Evolutionary conservation across 2,329 filamentous ascomycete species (phyloP), one percentile per base, ranked within the genome.

Genomic region (Colletotrichum graminicola): DNA sequence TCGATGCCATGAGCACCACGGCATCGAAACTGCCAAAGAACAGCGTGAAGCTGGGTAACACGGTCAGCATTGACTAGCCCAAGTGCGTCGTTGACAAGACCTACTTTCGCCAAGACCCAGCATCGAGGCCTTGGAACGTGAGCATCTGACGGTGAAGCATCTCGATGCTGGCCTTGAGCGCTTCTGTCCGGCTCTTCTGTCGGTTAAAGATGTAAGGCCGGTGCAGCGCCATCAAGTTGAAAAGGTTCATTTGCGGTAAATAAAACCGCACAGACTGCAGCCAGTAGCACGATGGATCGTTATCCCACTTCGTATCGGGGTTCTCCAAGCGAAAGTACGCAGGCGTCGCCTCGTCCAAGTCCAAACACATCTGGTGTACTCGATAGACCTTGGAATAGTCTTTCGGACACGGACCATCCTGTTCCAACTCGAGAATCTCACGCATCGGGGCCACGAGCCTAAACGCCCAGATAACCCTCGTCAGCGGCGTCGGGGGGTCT

Each of bases 11-110:
- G 66, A 91, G 82, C 21, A 91, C 87, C 26, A 90, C 86, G 18
- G 89, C 89, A 75, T 91, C 89, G 71, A 91, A 91, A 8, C 88
- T 90, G 63, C 88, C 88, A 63, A 90, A 90, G 76, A 91, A 90
- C 4, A 91, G 81, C 21, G 85, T 82, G 74, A 88, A 88, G 32
- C 82, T 84, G 16, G 26, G 55, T 12, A 26, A 32, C n/a, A 8
- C 21, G 52, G 59, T 57, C 18, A 57, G 39, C 41, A n/a, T 18
- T 14, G 11, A 16, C 14, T 14, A 12, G 21, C 26, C 61, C 66
- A 29, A n/a, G 5, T 26, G 21, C 21, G 52, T 10, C 14, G 29
- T 21, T 39, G 23, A 12, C 29, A 21, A 62, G 43, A 76, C 80
- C 73, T 74, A 81, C 76, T 83, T 82, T 63, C 78, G 79, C 81